Evolutionary conservation across 495 filamentous ascomycete genomes (phyloP), one percentile per base, ranked within the genome.

Genomic region (Penicillium salamii): DNA sequence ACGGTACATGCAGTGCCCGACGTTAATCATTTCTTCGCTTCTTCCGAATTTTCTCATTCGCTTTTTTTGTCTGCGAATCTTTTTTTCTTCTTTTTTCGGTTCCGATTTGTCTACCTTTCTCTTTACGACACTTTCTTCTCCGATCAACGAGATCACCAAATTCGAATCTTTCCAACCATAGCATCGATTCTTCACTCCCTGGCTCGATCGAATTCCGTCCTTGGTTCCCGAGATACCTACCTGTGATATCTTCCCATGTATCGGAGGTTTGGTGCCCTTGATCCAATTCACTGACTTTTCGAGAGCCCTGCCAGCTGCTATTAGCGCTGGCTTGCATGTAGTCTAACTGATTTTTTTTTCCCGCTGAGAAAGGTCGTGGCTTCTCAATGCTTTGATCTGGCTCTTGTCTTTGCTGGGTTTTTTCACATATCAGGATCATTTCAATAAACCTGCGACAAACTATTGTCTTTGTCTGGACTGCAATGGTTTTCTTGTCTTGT

Each of bases 401-500:
- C 19, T 28, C n/a, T 26, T 43, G 34, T 6, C 20, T 7, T 36
- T 23, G 14, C 42, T 29, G 49, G 42, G 29, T 47, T 36, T 2
- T 8, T 28, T 18, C 13, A 14, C 44, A 3, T 49, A 37, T 39
- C 23, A 54, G 45, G 52, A 59, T 52, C 29, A 24, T 45, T 50
- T 42, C 39, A 26, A 41, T 26, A 29, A 28, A 50, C 39, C 42
- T 31, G 28, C 40, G 59, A 45, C 59, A 62, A 62, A 59, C 49
- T 62, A 62, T 54, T 56, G 34, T 57, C 53, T 59, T 62, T 59
- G 56, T 55, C 56, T 14, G n/a, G 31, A 26, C 43, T 32, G 15
- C 43, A 26, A 44, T 48, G 7, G 29, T 9, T 8, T 15, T 38
- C 18, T 7, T 28, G 5, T 40, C 38, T 26, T 26, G 20, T 40